Base-by-base conservation (phyloP, 805 yeast genomes). In the Spathaspora arborariae region DNA sequence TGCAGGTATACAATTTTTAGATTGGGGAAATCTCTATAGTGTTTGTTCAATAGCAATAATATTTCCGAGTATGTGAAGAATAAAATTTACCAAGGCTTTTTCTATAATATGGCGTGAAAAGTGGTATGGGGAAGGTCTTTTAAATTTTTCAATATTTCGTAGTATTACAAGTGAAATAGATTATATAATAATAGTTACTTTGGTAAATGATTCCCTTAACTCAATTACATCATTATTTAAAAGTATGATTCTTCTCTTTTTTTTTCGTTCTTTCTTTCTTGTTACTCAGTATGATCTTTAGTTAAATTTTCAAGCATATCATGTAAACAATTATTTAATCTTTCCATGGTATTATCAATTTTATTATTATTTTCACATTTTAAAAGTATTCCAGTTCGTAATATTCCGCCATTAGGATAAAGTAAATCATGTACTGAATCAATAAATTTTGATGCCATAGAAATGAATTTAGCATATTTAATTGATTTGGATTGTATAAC, bases 401-500 rank as follows among this genome's bases (percentile, higher is more conserved):
- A 27, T 5, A 39, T 33, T 13, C 45, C 42, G 16, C 47, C 49
- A 37, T 55, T 50, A 13, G 51, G 51, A 42, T 68, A 70, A 6
- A 70, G 39, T 13, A 21, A 24, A 4, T 45, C 54, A 48, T 72
- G 76, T 15, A 69, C 41, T 5, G 53, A 41, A 53, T 70, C 74
- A 42, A 71, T 50, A 45, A 72, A 72, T 15, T 47, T 40, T 22
- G 53, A 46, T 3, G 66, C 49, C 16, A 60, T 22, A 21, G 57
- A 51, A 33, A 69, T 45, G 48, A 57, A 65, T 16, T 53, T 53
- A 3, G 68, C 68, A 37, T 62, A 56, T 45, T 60, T 60, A 22
- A 55, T 56, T 4, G 64, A 47, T 37, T 60, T 59, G 4, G 42
- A 38, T 11, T 69, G 67, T 6, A 68, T 53, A 39, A 59, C 55